Conservation (phyloP, 352 stramenopile species). For the Elongisporangium anandrum region DNA sequence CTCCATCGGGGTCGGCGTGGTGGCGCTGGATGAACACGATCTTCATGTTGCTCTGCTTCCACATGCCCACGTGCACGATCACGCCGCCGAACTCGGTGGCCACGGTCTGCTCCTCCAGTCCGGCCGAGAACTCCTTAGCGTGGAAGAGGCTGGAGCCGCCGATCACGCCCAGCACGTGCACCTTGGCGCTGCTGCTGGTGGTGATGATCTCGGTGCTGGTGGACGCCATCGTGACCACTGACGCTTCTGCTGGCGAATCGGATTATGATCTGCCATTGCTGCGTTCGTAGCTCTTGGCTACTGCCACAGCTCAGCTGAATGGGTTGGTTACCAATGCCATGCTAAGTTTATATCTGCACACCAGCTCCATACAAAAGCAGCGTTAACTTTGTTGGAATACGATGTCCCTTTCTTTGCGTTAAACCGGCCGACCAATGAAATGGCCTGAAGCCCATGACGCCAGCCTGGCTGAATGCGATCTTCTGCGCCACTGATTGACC, state of each 20-base stretch:
- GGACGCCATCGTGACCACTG: neutral
- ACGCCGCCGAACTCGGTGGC: slow-evolving; percentile 64
- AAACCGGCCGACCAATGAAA: neutral
- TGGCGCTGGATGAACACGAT: slow-evolving; percentile 88
- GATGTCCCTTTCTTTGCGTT: neutral
- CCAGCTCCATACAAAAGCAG: neutral
- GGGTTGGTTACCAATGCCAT: neutral
- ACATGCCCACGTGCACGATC: slow-evolving; percentile 52
- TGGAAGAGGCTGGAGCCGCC: slow-evolving; percentile 85
- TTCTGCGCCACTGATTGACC: too few species aligned
- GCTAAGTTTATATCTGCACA: neutral
- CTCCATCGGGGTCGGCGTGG: slow-evolving; percentile 56
- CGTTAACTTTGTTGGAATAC: neutral
- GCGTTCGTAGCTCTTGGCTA: neutral
- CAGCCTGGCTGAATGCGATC: neutral
- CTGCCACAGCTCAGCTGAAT: neutral
- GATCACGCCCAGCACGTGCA: slow-evolving; percentile 76
- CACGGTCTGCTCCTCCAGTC: slow-evolving; percentile 50
- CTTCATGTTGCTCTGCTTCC: slow-evolving; percentile 36
- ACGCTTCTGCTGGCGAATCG: neutral
- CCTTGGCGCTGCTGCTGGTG: neutral
- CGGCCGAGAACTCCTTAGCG: slow-evolving; percentile 55
- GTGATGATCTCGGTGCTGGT: neutral
- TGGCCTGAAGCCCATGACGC: neutral
- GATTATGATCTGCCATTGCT: neutral